Evolutionary conservation across 2,329 filamentous ascomycete genomes (phyloP), one percentile per base, ranked within the genome.

Genomic region (Fusarium sp.): DNA sequence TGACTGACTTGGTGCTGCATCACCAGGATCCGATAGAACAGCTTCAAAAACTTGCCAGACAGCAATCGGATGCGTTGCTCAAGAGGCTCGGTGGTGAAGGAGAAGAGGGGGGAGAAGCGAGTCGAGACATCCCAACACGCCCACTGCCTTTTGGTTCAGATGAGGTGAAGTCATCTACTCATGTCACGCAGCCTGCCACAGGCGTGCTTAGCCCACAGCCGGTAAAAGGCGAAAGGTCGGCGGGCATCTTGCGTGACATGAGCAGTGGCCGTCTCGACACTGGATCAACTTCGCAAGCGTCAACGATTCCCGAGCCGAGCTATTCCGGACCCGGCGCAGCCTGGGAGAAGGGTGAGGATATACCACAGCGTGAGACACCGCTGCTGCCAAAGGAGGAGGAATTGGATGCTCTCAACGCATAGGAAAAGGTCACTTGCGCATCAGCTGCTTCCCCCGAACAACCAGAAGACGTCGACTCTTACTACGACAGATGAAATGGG

Each of bases 11-110:
- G 71, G 74, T 81, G 61, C 74, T 72, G 61, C 68, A 73, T 70
- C 70, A 79, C 65, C 83, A 92, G 89, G 89, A 93, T 77, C 91
- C 91, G 58, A 78, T 83, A 69, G 83, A 79, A 61, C 88, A 88
- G 77, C 85, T 93, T 69, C 87, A 90, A 74, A 87, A 89, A 76
- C 81, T 93, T 64, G 88, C 85, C 57, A 81, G 82, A 72, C 83
- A 87, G 70, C 89, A 92, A 76, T 86, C 84, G 51, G 85, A 88
- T 67, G 80, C 84, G 52, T 77, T 91, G 67, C 77, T 86, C 53
- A 77, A 81, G 70, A 85, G 78, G 72, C 77, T 88, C 25, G 79
- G 79, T 40, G 75, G 72, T 59, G 64, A 71, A 44, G 60, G 68
- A 52, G 65, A 68, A 28, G 65, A 72, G 54, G 58, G 66, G 59